phyloP scores from a whole-genome alignment of 352 stramenopile species.

The Phytophthora multivora region DNA sequence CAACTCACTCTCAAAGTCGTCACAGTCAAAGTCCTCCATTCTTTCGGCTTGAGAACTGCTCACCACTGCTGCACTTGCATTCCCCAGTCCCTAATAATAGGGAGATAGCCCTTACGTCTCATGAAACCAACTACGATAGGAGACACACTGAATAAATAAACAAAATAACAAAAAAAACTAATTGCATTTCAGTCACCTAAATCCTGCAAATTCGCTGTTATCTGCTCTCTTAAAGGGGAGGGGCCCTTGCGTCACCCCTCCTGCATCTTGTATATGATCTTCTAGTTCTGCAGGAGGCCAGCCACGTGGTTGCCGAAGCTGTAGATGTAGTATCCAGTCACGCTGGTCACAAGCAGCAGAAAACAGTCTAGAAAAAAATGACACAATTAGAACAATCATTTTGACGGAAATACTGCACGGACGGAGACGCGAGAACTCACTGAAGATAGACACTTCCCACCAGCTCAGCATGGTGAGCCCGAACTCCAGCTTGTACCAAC shows the following conservation, averaged over 20 bases:
- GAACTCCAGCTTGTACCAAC: constrained; percentile 90
- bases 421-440: constrained; percentile 42
- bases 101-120: not conserved
- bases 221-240: not conserved
- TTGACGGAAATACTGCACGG: not conserved
- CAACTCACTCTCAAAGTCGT: constrained; percentile 76
- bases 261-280: constrained; percentile 17
- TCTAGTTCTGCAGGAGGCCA: constrained; percentile 48
- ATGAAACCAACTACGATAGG: not conserved
- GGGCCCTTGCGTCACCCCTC: not conserved
- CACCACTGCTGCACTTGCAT: not conserved
- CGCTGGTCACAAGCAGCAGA: constrained; percentile 69
- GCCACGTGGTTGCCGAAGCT: constrained; percentile 55
- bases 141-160: not conserved
- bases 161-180: not conserved
- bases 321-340: constrained; percentile 83
- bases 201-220: not conserved
- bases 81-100: constrained; percentile 8
- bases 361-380: constrained; percentile 53
- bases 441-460: constrained; percentile 85
- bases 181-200: not conserved
- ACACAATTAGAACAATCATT: constrained; percentile 1
- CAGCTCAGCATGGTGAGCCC: constrained; percentile 83
- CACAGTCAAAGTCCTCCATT: constrained; percentile 63
- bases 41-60: not conserved